Evolutionary conservation across 2,329 filamentous ascomycete species (phyloP), one percentile per base, ranked within the genome.

Genomic region (Trichoderma brevicompactum): DNA sequence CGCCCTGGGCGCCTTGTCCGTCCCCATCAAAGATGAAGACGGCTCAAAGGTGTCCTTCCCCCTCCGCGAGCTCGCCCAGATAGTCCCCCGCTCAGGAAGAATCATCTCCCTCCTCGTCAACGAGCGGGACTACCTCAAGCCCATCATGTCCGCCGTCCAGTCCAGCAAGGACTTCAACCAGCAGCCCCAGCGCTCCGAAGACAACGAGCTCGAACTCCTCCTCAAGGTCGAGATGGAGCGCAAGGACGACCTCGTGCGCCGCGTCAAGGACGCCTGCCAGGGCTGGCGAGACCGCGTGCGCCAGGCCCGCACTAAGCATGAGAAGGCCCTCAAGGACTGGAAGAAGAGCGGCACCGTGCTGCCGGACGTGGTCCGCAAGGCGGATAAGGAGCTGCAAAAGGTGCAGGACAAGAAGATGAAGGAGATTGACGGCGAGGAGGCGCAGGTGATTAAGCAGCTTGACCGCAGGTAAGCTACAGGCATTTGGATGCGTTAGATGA

Each of bases 171-270:
- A 83, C 70, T 86, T 84, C 76, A 87, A 87, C 79, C 84, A 87
- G 80, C 84, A 86, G 79, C 84, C 85, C 53, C 85, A 87, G 80
- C 78, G 78, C 19, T 80, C 80, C 72, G 78, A 82, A 52, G 85
- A 87, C 73, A 87, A 87, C 75, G 83, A 85, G 74, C 81, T 87
- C 23, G 85, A 87, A 78, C 80, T 87, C 65, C 71, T 83, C 34
- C 78, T 87, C 67, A 80, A 80, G 71, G 75, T 86, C 63, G 84
- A 87, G 79, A 75, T 79, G 36, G 83, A 85, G 77, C 75, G 76
- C 68, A 79, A 76, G 63, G 84, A 85, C 34, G 83, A 82, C 63
- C 72, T 82, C 43, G 72, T 74, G 54, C 74, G 74, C 65, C 74
- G 81, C 40, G 76, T 81, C 54, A 80, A 79, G 72, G 82, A 82